Conservation (phyloP, 169 alveolate species). For the Cryptosporidium canis region DNA sequence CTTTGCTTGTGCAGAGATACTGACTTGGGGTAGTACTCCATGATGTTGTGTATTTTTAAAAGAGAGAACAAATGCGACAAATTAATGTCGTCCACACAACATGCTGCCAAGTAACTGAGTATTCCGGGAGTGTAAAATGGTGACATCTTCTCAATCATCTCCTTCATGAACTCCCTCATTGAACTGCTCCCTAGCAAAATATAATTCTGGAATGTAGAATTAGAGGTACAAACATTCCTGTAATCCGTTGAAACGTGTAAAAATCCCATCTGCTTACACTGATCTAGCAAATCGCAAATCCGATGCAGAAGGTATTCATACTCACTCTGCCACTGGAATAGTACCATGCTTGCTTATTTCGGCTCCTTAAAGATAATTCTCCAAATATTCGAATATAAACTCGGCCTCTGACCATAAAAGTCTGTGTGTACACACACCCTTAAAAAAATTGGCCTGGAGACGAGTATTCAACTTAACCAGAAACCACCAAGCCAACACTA, state of each 20-base stretch:
- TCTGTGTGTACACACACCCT: conserved; percentile 19
- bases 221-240: conserved; percentile 7
- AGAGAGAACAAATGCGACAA: conserved; percentile 53
- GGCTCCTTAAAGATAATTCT: background rate
- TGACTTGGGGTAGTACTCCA: conserved; percentile 59
- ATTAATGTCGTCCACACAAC: conserved; percentile 63
- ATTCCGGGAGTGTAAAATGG: conserved; percentile 65
- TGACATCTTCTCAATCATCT: conserved; percentile 39
- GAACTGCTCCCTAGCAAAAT: conserved; percentile 34
- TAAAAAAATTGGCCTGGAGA: conserved; percentile 1
- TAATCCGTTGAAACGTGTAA: conserved; percentile 47
- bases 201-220: conserved; percentile 57
- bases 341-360: conserved; percentile 11
- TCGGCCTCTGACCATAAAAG: no score
- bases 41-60: conserved; percentile 28
- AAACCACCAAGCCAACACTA: background rate
- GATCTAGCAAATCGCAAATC: conserved; percentile 67
- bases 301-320: conserved; percentile 63
- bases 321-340: conserved; percentile 71
- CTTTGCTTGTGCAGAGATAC: conserved; percentile 31
- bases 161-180: conserved; percentile 46
- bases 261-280: conserved; percentile 67
- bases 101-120: conserved; percentile 63
- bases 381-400: background rate
- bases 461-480: background rate